Percentiles rank a stretch among this genome's conserved stretches.
These are phyloP conservation scores for Pluteus cervinus DNA, from an alignment of 768 basidiomycete genomes.

Conservation along the genomic window DNA sequence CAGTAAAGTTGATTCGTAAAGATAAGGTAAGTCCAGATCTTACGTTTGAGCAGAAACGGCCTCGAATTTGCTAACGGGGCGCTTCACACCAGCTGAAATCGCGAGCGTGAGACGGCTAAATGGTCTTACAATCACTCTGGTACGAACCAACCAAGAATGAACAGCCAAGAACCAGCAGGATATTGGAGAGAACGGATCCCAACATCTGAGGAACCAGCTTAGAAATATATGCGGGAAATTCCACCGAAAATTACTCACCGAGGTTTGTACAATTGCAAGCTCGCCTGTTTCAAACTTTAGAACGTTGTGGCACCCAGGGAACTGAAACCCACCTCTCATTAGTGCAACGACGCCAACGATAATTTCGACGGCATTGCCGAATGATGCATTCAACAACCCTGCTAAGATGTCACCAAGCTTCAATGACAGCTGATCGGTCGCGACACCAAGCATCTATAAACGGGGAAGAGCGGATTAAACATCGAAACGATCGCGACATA, in stretches of 20 bases:
- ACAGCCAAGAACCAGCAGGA: constrained; percentile 85
- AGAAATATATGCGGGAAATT: neutral
- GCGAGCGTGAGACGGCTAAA: constrained; percentile 4
- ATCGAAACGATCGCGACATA: constrained; percentile 2
- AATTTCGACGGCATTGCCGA: constrained; percentile 82
- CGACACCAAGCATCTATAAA: constrained; percentile 64
- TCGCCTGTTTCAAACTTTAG: constrained; percentile 44
- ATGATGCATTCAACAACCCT: constrained; percentile 81
- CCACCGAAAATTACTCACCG: constrained; percentile 45
- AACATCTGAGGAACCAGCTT: constrained; percentile 57
- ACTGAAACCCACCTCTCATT: constrained; percentile 48
- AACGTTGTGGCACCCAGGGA: neutral
- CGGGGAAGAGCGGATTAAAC: neutral
- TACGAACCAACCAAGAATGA: constrained; percentile 79
- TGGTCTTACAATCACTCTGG: neutral
- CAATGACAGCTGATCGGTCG: constrained; percentile 75
- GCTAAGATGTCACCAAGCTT: constrained; percentile 82
- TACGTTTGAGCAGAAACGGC: constrained; percentile 85
- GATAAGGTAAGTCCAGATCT: constrained; percentile 26
- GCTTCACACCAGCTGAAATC: constrained; percentile 54
- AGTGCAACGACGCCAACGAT: constrained; percentile 87
- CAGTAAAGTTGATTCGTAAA: too few relatives aligned
- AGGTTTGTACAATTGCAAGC: constrained; percentile 88
- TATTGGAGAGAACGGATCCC: constrained; percentile 89
- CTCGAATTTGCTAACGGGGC: constrained; percentile 67